Conservation (phyloP, 1,284 basidiomycete species). For the Malassezia slooffiae region DNA sequence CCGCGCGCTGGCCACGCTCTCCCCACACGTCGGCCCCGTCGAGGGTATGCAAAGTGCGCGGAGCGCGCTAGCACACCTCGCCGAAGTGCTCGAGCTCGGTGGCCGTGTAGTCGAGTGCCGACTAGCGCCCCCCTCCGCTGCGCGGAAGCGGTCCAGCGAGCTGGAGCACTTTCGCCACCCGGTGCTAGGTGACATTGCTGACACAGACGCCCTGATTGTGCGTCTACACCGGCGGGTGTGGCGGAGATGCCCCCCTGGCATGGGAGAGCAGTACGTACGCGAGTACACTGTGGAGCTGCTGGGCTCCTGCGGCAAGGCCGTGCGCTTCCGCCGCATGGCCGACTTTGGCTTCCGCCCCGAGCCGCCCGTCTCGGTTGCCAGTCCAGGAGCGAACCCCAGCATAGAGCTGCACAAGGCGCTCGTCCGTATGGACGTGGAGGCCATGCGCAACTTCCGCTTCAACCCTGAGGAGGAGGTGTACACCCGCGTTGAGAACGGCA, state of each 20-base stretch:
- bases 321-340: slow-evolving; percentile 59
- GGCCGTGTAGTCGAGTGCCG: slow-evolving; percentile 29
- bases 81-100: slow-evolving; percentile 16
- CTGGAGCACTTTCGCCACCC: slow-evolving; percentile 11
- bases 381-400: slow-evolving; percentile 15
- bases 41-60: background rate
- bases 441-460: slow-evolving; percentile 20
- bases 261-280: background rate
- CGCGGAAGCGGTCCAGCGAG: background rate
- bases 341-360: slow-evolving; percentile 37
- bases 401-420: slow-evolving; percentile 25
- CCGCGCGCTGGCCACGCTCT: slow-evolving; percentile 28
- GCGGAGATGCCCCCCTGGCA: background rate
- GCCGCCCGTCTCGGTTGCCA: slow-evolving; percentile 6
- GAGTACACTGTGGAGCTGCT: slow-evolving; percentile 64
- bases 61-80: slow-evolving; percentile 25
- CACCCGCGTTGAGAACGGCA: slow-evolving; percentile 2
- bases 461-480: slow-evolving; percentile 26
- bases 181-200: slow-evolving; percentile 9
- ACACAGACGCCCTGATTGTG: background rate
- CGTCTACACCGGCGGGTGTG: slow-evolving; percentile 4
- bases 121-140: slow-evolving; percentile 12
- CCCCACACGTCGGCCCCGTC: slow-evolving; percentile 12
- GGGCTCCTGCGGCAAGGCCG: slow-evolving; percentile 67
- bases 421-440: slow-evolving; percentile 26